Percentiles rank a stretch among this genome's conserved stretches.
Evolutionary conservation across 768 basidiomycete species (phyloP).

Genomic region (Xerocomellus chrysenteron): DNA sequence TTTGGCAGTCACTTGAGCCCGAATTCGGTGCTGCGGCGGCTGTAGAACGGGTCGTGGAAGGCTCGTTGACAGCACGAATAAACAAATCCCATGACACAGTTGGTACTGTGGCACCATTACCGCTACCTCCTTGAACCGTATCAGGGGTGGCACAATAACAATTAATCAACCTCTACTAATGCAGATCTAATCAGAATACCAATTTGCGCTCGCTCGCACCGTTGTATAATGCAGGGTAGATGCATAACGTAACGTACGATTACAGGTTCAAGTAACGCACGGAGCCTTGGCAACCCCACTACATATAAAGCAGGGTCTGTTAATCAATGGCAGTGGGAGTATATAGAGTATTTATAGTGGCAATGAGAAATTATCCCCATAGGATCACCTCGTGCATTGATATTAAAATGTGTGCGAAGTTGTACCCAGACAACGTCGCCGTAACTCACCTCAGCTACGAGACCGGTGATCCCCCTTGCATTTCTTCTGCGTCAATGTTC

Average conservation of each 20-base stretch:
- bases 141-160: not conserved
- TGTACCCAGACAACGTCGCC: not conserved
- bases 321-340: slow-evolving; percentile 22
- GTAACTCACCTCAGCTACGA: slow-evolving; percentile 9
- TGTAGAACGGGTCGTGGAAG: slow-evolving; percentile 10
- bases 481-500: slow-evolving; percentile 67
- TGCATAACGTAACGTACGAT: slow-evolving; percentile 23
- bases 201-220: not conserved
- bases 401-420: slow-evolving; percentile 10
- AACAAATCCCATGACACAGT: not conserved
- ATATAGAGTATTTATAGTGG: slow-evolving; percentile 30
- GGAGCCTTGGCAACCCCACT: slow-evolving; percentile 8
- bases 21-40: slow-evolving; percentile 11
- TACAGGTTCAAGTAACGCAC: slow-evolving; percentile 10
- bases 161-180: not conserved
- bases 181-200: slow-evolving; percentile 4
- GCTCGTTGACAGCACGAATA: slow-evolving; percentile 5
- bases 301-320: slow-evolving; percentile 8
- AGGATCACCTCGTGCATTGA: slow-evolving; percentile 27
- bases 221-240: slow-evolving; percentile 7
- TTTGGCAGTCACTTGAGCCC: not conserved
- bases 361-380: slow-evolving; percentile 20
- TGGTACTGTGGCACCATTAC: not conserved
- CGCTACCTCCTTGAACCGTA: not conserved
- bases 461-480: slow-evolving; percentile 6